Evolutionary conservation across 1,139 yeast species (phyloP).

Genomic region (Starmera stellimalicola): DNA sequence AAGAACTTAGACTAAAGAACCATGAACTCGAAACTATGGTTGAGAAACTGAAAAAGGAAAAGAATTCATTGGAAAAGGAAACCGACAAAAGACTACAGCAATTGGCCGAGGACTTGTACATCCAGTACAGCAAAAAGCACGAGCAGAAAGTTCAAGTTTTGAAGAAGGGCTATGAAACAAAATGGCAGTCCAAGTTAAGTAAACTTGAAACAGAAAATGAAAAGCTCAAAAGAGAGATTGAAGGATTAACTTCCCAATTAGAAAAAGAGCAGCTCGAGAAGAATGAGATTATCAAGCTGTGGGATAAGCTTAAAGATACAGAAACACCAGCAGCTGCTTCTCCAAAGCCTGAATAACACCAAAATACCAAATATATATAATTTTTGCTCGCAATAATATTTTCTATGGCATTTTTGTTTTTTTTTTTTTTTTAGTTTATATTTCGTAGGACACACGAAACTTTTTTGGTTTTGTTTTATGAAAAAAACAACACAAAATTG

Average conservation of each 20-base stretch:
- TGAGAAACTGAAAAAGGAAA: slow-evolving; percentile 12
- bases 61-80: slow-evolving; percentile 27
- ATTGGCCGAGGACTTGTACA: slow-evolving; percentile 56
- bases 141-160: slow-evolving; percentile 50
- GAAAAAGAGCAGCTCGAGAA: slow-evolving; percentile 44
- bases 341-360: too few relatives aligned
- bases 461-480: too few relatives aligned
- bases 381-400: too few relatives aligned
- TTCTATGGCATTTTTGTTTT: too few relatives aligned
- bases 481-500: too few relatives aligned
- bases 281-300: slow-evolving; percentile 40
- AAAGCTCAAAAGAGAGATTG: slow-evolving; percentile 34
- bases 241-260: slow-evolving; percentile 34
- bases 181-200: slow-evolving; percentile 35
- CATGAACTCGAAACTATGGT: slow-evolving; percentile 7
- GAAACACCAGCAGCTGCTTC: slow-evolving; percentile 12
- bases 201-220: slow-evolving; percentile 32
- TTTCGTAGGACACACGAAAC: too few relatives aligned
- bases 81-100: slow-evolving; percentile 42
- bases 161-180: slow-evolving; percentile 42
- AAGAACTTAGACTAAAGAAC: slow-evolving; percentile 13
- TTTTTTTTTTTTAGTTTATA: too few relatives aligned
- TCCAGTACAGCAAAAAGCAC: slow-evolving; percentile 63
- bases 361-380: too few relatives aligned
- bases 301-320: slow-evolving; percentile 33